Evolutionary conservation across 2,329 filamentous ascomycete genomes (phyloP), one percentile per base, ranked within the genome.

Genomic region (Calonectria multiphialidica): DNA sequence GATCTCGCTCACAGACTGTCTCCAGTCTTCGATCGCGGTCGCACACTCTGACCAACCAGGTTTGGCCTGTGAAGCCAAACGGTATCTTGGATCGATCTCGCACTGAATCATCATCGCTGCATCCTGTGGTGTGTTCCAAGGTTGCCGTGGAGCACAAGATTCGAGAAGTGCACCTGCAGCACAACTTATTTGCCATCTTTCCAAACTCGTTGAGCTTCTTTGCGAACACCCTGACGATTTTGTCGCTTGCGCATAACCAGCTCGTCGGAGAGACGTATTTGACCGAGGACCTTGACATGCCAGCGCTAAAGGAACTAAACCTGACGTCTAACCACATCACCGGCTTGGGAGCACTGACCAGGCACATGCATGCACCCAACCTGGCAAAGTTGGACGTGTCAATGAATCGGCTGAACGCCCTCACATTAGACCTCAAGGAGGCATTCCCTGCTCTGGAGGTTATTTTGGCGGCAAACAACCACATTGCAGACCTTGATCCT

Each of bases 351-450:
- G 90, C 93, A 0, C 84, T 98, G 18, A 88, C 91, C 3, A 84
- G 87, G 6, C 86, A 91, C 75, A 88, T 98, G 6, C 87, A 89
- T n/a, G 95, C 96, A 0, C 95, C 95, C 0, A 87, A 85, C 8
- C 88, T 98, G 8, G 90, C 93, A 66, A 93, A 93, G 76, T 87
- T 98, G 1, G 94, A 98, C 80, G 88, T 97, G 9, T 95, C 93
- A 28, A 90, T 93, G 75, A 98, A 98, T 81, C 92, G 93, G n/a
- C 85, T 98, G 35, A 89, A 91, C 1, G 88, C 89, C 0, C 86
- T 98, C 0, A 94, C 96, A 0, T 76, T 81, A 3, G 82, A 81
- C 28, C 85, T 98, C 8, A 92, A 92, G 66, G 84, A 89, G 8
- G 86, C 85, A 1, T 98, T 95, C 81, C 94, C 95, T 0, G 88